Conservation (phyloP, 495 filamentous ascomycete genomes). For the Trichoderma asperelloides region DNA sequence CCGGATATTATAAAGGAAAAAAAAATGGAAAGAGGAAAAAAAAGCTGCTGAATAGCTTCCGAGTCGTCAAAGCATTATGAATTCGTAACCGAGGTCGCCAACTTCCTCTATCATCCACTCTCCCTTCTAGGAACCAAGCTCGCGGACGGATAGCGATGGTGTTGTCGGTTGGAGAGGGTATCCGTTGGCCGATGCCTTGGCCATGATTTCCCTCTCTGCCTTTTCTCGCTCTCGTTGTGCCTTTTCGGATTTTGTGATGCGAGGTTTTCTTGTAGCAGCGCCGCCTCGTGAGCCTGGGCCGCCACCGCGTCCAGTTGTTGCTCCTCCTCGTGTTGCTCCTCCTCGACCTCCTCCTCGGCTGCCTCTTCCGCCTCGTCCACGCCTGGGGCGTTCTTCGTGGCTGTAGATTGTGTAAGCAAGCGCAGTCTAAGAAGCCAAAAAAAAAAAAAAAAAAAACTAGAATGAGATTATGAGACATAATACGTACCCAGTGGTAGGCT, state of each 20-base stretch:
- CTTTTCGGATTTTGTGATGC: conserved; percentile 77
- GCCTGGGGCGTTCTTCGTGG: conserved; percentile 66
- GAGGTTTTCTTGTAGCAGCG: conserved; percentile 63
- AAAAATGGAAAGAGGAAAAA: background rate
- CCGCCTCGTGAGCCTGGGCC: conserved; percentile 74
- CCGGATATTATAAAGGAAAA: background rate
- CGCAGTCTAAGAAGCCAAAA: conserved; percentile 9
- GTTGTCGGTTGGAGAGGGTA: conserved; percentile 5
- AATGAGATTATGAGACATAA: conserved; percentile 20
- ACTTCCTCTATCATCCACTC: background rate
- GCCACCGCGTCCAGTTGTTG: conserved; percentile 44
- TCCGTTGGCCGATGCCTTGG: conserved; percentile 6
- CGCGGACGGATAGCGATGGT: conserved; percentile 4
- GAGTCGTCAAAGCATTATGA: background rate
- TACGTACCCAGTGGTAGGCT: conserved; percentile 62
- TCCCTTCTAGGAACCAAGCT: conserved; percentile 6
- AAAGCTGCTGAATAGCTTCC: background rate
- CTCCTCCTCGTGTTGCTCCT: conserved; percentile 25
- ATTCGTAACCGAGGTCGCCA: background rate
- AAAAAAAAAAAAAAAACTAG: background rate
- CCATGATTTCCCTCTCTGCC: conserved; percentile 33
- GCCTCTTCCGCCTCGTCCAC: conserved; percentile 57
- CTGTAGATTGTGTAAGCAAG: conserved; percentile 38
- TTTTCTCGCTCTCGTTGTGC: conserved; percentile 54
- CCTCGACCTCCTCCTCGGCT: conserved; percentile 49